Conservation (phyloP, 2,329 filamentous ascomycete genomes). For the Cladophialophora psammophila region DNA sequence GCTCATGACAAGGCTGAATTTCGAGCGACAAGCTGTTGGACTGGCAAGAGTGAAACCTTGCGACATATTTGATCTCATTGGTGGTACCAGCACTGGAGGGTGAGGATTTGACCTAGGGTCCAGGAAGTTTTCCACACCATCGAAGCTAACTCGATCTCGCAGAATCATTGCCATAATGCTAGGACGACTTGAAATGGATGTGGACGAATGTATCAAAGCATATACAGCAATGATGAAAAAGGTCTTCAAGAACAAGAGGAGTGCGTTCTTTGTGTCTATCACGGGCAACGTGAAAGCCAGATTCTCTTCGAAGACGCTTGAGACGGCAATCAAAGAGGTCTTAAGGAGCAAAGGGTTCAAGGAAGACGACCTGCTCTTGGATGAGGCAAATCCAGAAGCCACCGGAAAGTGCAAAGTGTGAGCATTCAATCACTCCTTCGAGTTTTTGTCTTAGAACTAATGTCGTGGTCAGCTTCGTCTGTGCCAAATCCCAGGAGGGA, state of each 20-base stretch:
- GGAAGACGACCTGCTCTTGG: slow-evolving; percentile 39
- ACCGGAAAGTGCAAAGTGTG: slow-evolving; percentile 42
- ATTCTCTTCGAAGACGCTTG: slow-evolving; percentile 43
- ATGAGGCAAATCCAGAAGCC: slow-evolving; percentile 30
- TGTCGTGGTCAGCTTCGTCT: slow-evolving; percentile 40
- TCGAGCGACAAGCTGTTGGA: slow-evolving; percentile 13
- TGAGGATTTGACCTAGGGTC: background rate
- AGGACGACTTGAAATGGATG: slow-evolving; percentile 46
- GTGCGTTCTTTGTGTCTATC: slow-evolving; percentile 9
- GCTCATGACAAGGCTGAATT: slow-evolving; percentile 30
- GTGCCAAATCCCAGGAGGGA: slow-evolving; percentile 32
- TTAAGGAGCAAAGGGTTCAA: slow-evolving; percentile 32
- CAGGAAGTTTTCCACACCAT: background rate
- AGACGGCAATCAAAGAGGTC: slow-evolving; percentile 40
- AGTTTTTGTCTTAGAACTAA: slow-evolving; percentile 2
- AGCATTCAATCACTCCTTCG: slow-evolving; percentile 22
- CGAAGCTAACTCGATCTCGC: background rate
- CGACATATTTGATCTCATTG: slow-evolving; percentile 37
- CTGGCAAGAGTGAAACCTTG: slow-evolving; percentile 28
- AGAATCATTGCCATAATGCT: slow-evolving; percentile 50
- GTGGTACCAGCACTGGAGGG: slow-evolving; percentile 39
- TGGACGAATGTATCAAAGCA: slow-evolving; percentile 45
- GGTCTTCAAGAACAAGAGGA: slow-evolving; percentile 41
- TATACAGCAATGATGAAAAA: slow-evolving; percentile 43
- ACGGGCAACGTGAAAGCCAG: slow-evolving; percentile 28